These are phyloP conservation scores for Hirsutella minnesotensis DNA, from an alignment of 2,329 filamentous ascomycete genomes.

Conservation along the genomic window DNA sequence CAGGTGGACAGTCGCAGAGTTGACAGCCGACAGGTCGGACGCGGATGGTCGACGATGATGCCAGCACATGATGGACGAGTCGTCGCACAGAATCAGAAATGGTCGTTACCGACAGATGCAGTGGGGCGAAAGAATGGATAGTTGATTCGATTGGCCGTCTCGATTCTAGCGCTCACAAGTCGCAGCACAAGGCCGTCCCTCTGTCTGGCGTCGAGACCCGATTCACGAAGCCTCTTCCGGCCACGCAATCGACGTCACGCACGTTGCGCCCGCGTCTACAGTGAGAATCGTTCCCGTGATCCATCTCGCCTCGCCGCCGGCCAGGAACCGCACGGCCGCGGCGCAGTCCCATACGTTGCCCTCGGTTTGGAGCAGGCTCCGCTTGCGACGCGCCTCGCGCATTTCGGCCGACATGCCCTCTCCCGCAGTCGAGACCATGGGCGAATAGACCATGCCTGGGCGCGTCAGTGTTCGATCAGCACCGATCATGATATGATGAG, in stretches of 20 bases:
- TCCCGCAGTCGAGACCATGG: too few species aligned
- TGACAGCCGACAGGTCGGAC: too few species aligned
- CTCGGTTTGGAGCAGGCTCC: slow-evolving; percentile 27
- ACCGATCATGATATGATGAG: too few species aligned
- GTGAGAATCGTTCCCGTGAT: slow-evolving; percentile 28
- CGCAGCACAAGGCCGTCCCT: too few species aligned
- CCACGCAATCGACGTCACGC: slow-evolving; percentile 1
- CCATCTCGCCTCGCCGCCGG: slow-evolving; percentile 28
- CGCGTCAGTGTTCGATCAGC: not conserved
- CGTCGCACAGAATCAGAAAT: too few species aligned
- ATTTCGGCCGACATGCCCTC: slow-evolving; percentile 27
- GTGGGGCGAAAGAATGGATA: not conserved
- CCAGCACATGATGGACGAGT: too few species aligned
- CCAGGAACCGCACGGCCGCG: slow-evolving; percentile 25
- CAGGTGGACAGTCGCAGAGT: too few species aligned
- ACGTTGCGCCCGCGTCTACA: slow-evolving; percentile 29
- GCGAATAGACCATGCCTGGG: slow-evolving; percentile 27
- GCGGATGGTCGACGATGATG: too few species aligned
- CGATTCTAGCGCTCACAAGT: not conserved
- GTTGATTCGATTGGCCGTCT: not conserved
- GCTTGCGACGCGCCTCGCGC: slow-evolving; percentile 22
- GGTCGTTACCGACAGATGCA: too few species aligned
- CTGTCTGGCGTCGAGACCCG: too few species aligned
- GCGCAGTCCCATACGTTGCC: slow-evolving; percentile 32
- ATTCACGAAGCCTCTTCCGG: too few species aligned